These are phyloP conservation scores for Avicennia marina DNA, from an alignment of 257 asterid genomes.

Conservation along the genomic window DNA sequence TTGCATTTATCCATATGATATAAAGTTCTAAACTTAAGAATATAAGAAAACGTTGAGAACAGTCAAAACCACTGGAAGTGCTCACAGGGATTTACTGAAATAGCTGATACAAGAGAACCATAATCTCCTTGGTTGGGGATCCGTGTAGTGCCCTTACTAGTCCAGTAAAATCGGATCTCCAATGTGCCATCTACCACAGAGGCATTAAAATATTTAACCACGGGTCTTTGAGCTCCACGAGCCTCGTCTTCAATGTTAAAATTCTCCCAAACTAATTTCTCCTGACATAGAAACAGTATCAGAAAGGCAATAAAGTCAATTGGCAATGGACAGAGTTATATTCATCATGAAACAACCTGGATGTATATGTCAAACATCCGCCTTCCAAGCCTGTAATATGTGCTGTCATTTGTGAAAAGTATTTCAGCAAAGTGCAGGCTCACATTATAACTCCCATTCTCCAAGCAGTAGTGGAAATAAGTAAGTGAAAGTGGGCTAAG, in stretches of 20 bases:
- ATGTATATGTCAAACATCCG: slow-evolving; percentile 68
- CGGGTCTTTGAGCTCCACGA: slow-evolving; percentile 55
- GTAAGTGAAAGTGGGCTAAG: slow-evolving; percentile 74
- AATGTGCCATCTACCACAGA: slow-evolving; percentile 48
- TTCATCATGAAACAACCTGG: slow-evolving; percentile 48
- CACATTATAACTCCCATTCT: slow-evolving; percentile 72
- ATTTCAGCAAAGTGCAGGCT: slow-evolving; percentile 78
- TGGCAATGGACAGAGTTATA: not conserved
- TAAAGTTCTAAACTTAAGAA: no score
- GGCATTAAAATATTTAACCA: slow-evolving; percentile 40
- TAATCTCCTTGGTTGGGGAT: slow-evolving; percentile 75
- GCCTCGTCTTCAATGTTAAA: slow-evolving; percentile 73
- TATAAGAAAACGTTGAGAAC: not conserved
- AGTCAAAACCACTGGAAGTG: slow-evolving; percentile 4
- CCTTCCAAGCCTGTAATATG: slow-evolving; percentile 67
- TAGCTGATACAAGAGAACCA: slow-evolving; percentile 84
- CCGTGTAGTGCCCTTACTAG: slow-evolving; percentile 77
- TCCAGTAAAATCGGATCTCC: slow-evolving; percentile 81
- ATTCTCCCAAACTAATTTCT: slow-evolving; percentile 45
- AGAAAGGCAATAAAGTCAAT: slow-evolving; percentile 14
- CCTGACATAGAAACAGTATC: slow-evolving; percentile 42
- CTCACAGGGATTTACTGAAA: slow-evolving; percentile 75
- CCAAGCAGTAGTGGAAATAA: slow-evolving; percentile 78
- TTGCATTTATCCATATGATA: no score
- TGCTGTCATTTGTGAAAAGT: slow-evolving; percentile 48